These are phyloP conservation scores for Pinus taeda DNA, from an alignment of 75 land plant genomes.

Conservation along the genomic window DNA sequence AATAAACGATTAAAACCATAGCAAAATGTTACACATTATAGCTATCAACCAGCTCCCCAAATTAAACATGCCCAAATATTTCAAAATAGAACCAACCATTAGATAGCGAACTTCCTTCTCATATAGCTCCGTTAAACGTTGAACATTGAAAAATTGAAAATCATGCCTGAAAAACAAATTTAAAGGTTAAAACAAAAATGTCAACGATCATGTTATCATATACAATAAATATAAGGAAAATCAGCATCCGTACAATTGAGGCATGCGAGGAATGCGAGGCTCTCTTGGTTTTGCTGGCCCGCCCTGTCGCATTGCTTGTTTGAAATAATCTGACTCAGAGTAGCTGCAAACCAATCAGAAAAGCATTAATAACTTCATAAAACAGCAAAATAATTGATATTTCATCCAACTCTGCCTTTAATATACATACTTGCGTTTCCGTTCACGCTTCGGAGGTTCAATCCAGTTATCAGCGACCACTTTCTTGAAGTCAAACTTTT, in stretches of 20 bases:
- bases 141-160: constrained; percentile 95
- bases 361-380: not conserved
- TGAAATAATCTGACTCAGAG: constrained; percentile 96
- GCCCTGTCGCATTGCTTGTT: constrained; percentile 98
- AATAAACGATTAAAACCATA: no score
- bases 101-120: constrained; percentile 96
- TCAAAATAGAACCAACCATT: constrained; percentile 53
- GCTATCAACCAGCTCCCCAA: not conserved
- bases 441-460: constrained; percentile 94
- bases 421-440: constrained; percentile 84
- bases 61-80: not conserved
- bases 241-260: constrained; percentile 64
- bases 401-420: not conserved
- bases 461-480: constrained; percentile 94
- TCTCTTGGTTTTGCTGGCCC: constrained; percentile 88
- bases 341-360: constrained; percentile 40
- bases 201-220: not conserved
- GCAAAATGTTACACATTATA: no score
- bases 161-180: constrained; percentile 61
- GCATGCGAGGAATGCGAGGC: constrained; percentile 99
- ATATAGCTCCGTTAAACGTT: constrained; percentile 82
- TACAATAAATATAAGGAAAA: not conserved
- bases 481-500: constrained; percentile 93
- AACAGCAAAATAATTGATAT: not conserved
- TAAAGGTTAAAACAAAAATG: not conserved